Conservation (phyloP, 805 yeast species). For the Danielozyma ontarioensis region DNA sequence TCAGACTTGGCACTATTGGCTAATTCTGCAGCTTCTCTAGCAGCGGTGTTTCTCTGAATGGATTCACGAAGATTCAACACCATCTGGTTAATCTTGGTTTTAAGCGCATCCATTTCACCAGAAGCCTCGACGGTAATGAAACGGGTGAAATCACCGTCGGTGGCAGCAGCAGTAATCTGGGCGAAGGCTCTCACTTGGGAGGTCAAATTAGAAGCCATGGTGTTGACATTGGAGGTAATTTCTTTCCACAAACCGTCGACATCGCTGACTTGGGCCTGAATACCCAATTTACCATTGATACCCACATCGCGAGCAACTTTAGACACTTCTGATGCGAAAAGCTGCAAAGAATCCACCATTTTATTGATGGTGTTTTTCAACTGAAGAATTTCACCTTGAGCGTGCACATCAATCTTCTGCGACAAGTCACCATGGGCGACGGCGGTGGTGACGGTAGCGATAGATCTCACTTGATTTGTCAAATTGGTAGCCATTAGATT, state of each 20-base stretch:
- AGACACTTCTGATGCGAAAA: conserved; percentile 84
- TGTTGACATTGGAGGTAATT: conserved; percentile 84
- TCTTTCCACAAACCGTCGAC: conserved; percentile 92
- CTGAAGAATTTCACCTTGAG: conserved; percentile 86
- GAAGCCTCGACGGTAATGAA: conserved; percentile 87
- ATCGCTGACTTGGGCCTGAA: conserved; percentile 85
- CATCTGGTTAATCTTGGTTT: conserved; percentile 51
- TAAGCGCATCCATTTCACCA: conserved; percentile 81
- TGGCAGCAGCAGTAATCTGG: conserved; percentile 89
- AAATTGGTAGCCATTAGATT: conserved; percentile 45
- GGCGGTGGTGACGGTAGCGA: conserved; percentile 87
- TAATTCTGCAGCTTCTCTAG: conserved; percentile 89
- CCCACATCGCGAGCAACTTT: conserved; percentile 91
- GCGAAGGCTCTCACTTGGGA: conserved; percentile 92
- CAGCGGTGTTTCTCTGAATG: conserved; percentile 86
- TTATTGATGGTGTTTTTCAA: conserved; percentile 82
- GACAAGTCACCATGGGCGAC: conserved; percentile 87
- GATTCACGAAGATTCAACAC: conserved; percentile 83
- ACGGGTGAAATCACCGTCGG: conserved; percentile 88
- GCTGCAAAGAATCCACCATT: conserved; percentile 88
- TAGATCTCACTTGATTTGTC: conserved; percentile 77
- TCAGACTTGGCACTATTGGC: conserved; percentile 89
- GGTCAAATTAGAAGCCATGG: conserved; percentile 91
- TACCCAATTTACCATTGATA: conserved; percentile 88
- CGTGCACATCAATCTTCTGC: conserved; percentile 82